These are phyloP conservation scores for Hyphopichia khmerensis DNA, from an alignment of 1,139 yeast genomes.

Conservation along the genomic window DNA sequence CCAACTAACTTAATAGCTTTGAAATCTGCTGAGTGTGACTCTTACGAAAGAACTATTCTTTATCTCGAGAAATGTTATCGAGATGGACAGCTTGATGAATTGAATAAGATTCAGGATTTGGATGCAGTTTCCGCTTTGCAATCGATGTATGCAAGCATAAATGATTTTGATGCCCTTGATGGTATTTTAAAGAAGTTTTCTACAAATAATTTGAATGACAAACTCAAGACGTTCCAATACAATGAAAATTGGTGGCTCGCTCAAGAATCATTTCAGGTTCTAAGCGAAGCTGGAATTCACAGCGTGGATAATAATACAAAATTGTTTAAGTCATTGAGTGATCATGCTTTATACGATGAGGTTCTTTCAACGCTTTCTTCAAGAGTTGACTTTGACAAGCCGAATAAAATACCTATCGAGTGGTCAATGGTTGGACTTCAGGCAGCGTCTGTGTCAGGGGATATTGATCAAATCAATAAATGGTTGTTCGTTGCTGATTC, in stretches of 20 bases:
- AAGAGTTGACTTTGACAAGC: slow-evolving; percentile 22
- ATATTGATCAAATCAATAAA: slow-evolving; percentile 45
- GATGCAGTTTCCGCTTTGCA: slow-evolving; percentile 58
- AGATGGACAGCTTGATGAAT: slow-evolving; percentile 34
- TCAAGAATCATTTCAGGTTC: slow-evolving; percentile 76
- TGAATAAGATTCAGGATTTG: slow-evolving; percentile 25
- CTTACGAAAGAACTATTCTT: slow-evolving; percentile 86
- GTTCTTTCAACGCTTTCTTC: slow-evolving; percentile 35
- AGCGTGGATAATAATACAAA: slow-evolving; percentile 34
- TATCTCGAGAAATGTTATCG: slow-evolving; percentile 79
- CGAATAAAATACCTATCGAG: slow-evolving; percentile 37
- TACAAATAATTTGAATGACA: slow-evolving; percentile 65
- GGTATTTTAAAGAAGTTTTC: slow-evolving; percentile 81
- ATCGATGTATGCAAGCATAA: slow-evolving; percentile 79
- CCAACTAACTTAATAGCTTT: slow-evolving; percentile 73
- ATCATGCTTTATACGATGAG: slow-evolving; percentile 44
- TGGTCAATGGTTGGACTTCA: slow-evolving; percentile 72
- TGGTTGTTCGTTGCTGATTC: slow-evolving; percentile 52
- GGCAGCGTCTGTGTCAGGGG: slow-evolving; percentile 70
- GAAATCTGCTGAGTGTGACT: slow-evolving; percentile 78
- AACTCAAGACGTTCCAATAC: slow-evolving; percentile 76
- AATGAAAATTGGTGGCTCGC: slow-evolving; percentile 88
- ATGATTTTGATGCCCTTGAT: slow-evolving; percentile 87
- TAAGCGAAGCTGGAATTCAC: slow-evolving; percentile 45
- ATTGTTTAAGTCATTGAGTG: slow-evolving; percentile 37